Percentiles rank a stretch among this genome's conserved stretches.
These are phyloP conservation scores for Eimeria sp. DNA, from an alignment of 169 alveolate species.

Conservation along the genomic window DNA sequence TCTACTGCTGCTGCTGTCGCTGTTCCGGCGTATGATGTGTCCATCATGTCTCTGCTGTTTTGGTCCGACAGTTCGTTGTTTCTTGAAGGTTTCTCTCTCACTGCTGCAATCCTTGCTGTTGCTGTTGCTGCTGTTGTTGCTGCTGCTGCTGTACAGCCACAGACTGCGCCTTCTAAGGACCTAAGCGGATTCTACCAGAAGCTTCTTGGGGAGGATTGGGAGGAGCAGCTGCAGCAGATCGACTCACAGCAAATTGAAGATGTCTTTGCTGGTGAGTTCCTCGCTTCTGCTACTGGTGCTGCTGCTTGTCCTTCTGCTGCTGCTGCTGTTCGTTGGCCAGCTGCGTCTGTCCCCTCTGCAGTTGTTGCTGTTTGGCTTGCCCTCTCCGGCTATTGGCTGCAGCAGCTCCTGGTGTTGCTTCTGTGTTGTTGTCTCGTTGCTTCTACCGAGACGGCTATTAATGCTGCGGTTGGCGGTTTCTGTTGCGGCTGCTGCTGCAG, in stretches of 20 bases:
- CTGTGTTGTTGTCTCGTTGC: background rate
- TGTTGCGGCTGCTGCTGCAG: conserved; percentile 4
- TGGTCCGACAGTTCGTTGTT: no score
- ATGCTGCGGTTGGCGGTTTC: background rate
- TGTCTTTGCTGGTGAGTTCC: conserved; percentile 36
- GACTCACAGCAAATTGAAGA: conserved; percentile 24
- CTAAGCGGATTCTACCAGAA: conserved; percentile 72
- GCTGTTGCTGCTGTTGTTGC: background rate
- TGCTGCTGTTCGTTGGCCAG: background rate
- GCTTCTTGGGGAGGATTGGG: conserved; percentile 76
- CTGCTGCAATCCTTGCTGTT: background rate
- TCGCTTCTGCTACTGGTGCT: background rate
- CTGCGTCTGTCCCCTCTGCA: background rate
- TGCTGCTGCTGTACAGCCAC: conserved; percentile 12
- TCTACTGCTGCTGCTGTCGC: background rate
- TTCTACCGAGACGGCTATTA: background rate
- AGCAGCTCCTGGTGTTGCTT: background rate
- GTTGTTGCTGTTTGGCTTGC: background rate
- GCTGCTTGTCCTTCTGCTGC: no score
- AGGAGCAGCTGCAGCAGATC: conserved; percentile 54
- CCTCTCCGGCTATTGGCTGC: background rate
- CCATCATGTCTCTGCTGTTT: background rate
- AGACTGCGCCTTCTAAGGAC: conserved; percentile 7
- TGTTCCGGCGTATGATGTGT: background rate
- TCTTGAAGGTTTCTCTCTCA: background rate